These are phyloP conservation scores for Cyathus striatus DNA, from an alignment of 768 basidiomycete genomes.

Conservation along the genomic window DNA sequence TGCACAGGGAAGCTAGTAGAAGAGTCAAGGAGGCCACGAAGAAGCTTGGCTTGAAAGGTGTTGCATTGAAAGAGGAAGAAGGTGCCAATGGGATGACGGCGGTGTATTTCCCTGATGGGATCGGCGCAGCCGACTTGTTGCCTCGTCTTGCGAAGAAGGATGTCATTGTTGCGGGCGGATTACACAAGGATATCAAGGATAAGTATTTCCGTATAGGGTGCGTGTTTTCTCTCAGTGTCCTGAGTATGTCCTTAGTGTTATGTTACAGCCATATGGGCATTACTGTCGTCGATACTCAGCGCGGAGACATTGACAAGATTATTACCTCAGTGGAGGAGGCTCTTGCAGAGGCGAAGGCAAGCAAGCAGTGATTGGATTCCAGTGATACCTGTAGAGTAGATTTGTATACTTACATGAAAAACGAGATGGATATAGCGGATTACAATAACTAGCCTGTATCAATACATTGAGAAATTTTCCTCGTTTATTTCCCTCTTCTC, in stretches of 20 bases:
- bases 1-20: constrained; percentile 65
- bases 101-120: constrained; percentile 80
- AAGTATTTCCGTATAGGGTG: constrained; percentile 89
- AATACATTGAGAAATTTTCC: too few species aligned
- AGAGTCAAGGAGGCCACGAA: constrained; percentile 64
- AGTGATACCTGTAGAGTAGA: too few species aligned
- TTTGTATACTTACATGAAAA: too few species aligned
- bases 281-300: constrained; percentile 62
- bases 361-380: constrained; percentile 15
- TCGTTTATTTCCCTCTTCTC: too few species aligned
- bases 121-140: constrained; percentile 72
- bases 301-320: constrained; percentile 76
- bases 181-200: constrained; percentile 83
- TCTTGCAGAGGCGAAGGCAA: constrained; percentile 35
- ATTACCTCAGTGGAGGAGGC: constrained; percentile 59
- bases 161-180: constrained; percentile 82
- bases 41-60: constrained; percentile 66
- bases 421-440: too few species aligned
- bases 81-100: constrained; percentile 97
- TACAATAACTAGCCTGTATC: too few species aligned
- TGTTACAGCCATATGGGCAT: constrained; percentile 71
- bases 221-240: constrained; percentile 14
- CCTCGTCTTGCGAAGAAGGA: constrained; percentile 67
- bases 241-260: background rate
- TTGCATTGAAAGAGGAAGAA: constrained; percentile 55